Conservation (phyloP, 163 green algal species). For the Scenedesmus sp. region DNA sequence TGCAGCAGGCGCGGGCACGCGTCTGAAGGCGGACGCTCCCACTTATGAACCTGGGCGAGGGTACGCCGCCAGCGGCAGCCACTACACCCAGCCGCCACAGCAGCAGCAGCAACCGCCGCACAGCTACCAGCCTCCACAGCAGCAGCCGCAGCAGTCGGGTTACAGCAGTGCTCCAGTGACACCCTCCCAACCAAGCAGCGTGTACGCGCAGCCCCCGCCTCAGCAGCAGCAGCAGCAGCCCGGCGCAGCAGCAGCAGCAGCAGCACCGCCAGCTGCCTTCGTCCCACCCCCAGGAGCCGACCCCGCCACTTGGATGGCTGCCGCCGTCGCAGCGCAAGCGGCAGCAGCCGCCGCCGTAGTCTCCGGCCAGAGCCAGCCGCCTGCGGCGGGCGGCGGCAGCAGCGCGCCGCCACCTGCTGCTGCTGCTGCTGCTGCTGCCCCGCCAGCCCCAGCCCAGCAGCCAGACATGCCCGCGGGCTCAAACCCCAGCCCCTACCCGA, state of each 20-base stretch:
- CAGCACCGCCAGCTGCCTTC: neutral
- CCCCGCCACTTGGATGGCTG: neutral
- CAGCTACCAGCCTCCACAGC: neutral
- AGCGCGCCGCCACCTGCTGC: neutral
- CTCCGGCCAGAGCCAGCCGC: neutral
- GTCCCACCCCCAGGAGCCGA: neutral
- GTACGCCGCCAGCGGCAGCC: neutral
- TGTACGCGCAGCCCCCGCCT: neutral
- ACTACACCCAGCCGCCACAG: too few relatives aligned
- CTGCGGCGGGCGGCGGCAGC: neutral
- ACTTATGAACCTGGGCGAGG: neutral
- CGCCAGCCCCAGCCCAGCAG: neutral
- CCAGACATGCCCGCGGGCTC: neutral
- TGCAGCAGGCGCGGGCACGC: neutral
- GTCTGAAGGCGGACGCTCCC: neutral
- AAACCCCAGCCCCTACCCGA: conserved; percentile 4
- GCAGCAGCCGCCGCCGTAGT: neutral
- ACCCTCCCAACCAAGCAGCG: neutral
- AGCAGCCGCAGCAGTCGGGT: neutral
- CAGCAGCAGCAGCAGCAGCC: neutral
- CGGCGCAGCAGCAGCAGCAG: neutral
- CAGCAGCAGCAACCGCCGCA: neutral
- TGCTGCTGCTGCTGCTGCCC: neutral
- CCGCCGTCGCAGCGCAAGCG: neutral
- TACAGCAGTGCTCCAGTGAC: neutral